These are phyloP conservation scores for Ascochyta fabae DNA, from an alignment of 2,329 filamentous ascomycete genomes.

Conservation along the genomic window DNA sequence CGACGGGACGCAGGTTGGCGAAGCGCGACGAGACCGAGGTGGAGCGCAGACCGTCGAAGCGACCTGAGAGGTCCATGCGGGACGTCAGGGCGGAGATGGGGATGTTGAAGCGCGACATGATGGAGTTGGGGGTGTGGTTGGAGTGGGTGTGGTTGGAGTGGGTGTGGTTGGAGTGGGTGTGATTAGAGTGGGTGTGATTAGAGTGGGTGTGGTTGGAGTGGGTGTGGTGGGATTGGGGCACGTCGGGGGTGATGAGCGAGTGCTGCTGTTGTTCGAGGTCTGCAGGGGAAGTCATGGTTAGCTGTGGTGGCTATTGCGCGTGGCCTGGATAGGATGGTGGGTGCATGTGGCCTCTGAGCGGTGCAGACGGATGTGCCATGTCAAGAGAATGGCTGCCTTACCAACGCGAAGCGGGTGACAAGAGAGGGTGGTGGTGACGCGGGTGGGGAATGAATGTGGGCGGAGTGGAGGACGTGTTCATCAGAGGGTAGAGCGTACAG, in stretches of 20 bases:
- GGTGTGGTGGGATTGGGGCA: slow-evolving; percentile 17
- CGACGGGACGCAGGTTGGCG: slow-evolving; percentile 86
- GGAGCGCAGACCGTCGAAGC: slow-evolving; percentile 81
- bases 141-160: slow-evolving; percentile 13
- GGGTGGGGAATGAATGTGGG: slow-evolving; percentile 26
- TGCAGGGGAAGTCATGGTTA: slow-evolving; percentile 39
- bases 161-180: slow-evolving; percentile 15
- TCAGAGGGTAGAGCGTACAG: background rate
- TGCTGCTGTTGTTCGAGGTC: slow-evolving; percentile 40
- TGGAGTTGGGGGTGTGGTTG: slow-evolving; percentile 23
- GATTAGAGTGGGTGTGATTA: slow-evolving; percentile 9
- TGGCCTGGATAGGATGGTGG: slow-evolving; percentile 2
- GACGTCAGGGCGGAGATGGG: slow-evolving; percentile 91
- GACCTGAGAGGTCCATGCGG: slow-evolving; percentile 82
- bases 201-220: slow-evolving; percentile 13
- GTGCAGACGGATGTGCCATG: slow-evolving; percentile 4
- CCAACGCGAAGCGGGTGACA: slow-evolving; percentile 15
- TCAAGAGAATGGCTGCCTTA: slow-evolving; percentile 40
- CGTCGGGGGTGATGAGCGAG: slow-evolving; percentile 29
- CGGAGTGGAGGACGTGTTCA: slow-evolving; percentile 11
- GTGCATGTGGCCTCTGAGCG: slow-evolving; percentile 41
- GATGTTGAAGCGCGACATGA: slow-evolving; percentile 89
- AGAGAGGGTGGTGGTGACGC: slow-evolving; percentile 30
- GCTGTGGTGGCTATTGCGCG: slow-evolving; percentile 10
- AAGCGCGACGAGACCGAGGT: slow-evolving; percentile 83